A percentile compares a stretch with the other conserved stretches of the same genome.
Evolutionary conservation across 2,329 filamentous ascomycete genomes (phyloP).

Genomic region (Phyllosticta paracitricarpa): DNA sequence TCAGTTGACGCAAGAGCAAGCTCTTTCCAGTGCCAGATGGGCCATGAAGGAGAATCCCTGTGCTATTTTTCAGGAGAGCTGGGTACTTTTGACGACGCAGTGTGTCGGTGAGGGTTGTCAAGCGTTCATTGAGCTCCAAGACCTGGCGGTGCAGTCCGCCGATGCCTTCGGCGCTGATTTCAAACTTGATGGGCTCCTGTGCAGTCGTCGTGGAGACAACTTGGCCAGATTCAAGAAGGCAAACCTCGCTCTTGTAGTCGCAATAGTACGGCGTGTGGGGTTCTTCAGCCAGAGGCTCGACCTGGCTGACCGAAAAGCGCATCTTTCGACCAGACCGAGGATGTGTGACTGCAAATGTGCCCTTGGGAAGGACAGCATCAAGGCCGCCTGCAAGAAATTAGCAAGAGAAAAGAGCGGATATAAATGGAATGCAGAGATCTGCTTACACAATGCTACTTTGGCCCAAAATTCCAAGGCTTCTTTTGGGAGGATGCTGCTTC

Average conservation of each 20-base stretch:
- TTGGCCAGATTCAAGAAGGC: conserved; percentile 12
- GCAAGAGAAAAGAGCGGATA: background rate
- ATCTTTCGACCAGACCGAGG: conserved; percentile 47
- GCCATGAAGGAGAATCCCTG: conserved; percentile 66
- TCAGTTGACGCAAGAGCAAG: conserved; percentile 58
- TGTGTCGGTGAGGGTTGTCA: conserved; percentile 31
- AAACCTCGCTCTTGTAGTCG: conserved; percentile 17
- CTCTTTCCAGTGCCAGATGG: conserved; percentile 79
- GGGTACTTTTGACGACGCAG: conserved; percentile 5
- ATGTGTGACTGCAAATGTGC: conserved; percentile 49
- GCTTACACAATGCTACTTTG: conserved; percentile 23
- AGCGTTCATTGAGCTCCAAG: conserved; percentile 54
- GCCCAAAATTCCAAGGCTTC: conserved; percentile 20
- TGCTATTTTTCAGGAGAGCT: background rate
- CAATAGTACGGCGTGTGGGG: conserved; percentile 21
- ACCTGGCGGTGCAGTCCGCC: conserved; percentile 60
- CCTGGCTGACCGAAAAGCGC: conserved; percentile 50
- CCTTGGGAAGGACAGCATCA: conserved; percentile 59
- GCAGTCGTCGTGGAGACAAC: background rate
- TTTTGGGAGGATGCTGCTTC: conserved; percentile 15
- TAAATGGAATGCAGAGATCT: background rate
- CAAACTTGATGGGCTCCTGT: conserved; percentile 8
- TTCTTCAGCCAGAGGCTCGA: conserved; percentile 33
- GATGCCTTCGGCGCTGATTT: conserved; percentile 37
- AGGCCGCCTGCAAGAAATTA: conserved; percentile 40